Conservation (phyloP, 2,329 filamentous ascomycete genomes). For the Talaromyces sp. region DNA sequence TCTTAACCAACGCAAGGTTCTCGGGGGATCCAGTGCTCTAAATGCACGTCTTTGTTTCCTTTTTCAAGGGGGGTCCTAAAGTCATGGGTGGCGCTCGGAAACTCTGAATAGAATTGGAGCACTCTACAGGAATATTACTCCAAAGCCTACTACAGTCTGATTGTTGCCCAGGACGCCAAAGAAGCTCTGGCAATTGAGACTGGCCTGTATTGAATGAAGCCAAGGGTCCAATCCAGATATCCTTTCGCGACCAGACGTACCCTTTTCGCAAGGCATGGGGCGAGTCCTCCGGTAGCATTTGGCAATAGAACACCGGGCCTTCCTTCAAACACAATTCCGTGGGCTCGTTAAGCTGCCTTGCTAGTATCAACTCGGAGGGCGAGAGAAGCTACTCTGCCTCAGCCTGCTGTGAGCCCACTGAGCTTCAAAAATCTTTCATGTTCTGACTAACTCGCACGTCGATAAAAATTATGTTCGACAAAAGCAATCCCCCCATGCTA, state of each 20-base stretch:
- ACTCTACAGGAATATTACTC: no score
- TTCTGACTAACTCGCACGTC: conserved; percentile 21
- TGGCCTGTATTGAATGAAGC: no score
- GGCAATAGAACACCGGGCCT: not conserved
- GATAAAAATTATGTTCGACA: conserved; percentile 17
- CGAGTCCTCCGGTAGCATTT: not conserved
- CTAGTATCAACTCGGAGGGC: not conserved
- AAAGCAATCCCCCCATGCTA: conserved; percentile 21
- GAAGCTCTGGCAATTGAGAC: no score
- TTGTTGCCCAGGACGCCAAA: no score
- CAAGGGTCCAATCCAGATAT: no score
- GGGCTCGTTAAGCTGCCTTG: not conserved
- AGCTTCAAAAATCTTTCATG: conserved; percentile 19
- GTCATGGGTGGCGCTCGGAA: no score
- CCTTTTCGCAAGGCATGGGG: not conserved
- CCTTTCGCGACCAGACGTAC: not conserved
- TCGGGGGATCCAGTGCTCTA: no score
- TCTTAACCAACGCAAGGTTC: no score
- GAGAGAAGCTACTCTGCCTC: conserved; percentile 20
- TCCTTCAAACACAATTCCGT: not conserved
- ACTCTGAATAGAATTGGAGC: no score
- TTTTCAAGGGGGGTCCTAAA: no score
- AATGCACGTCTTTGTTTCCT: no score
- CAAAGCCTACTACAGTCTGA: no score
- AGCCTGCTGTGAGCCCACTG: conserved; percentile 18